Evolutionary conservation across 2,329 filamentous ascomycete species (phyloP).

Genomic region (Amylocarpus encephaloides): DNA sequence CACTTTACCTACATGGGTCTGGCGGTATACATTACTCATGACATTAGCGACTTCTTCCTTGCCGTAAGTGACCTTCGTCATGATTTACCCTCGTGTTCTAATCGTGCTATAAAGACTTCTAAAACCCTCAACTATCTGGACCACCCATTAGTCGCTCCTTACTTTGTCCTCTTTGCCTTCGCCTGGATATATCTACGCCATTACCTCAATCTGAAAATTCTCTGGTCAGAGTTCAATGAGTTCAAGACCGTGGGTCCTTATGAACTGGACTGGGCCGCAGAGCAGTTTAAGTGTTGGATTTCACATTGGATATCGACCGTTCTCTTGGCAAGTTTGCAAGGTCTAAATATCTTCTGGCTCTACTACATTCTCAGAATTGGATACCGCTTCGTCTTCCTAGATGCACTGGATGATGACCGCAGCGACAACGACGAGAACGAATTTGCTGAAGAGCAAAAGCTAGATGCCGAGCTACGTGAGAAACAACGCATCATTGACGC

Average conservation of each 20-base stretch:
- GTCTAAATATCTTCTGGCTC: constrained; percentile 76
- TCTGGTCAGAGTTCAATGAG: constrained; percentile 68
- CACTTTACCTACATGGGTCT: constrained; percentile 95
- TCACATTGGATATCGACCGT: constrained; percentile 60
- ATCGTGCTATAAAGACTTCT: constrained; percentile 55
- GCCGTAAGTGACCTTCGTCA: constrained; percentile 54
- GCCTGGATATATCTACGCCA: constrained; percentile 90
- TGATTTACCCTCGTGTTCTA: not conserved
- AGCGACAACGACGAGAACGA: constrained; percentile 59
- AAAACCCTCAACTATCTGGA: constrained; percentile 91
- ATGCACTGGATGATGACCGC: constrained; percentile 61
- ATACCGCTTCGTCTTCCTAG: constrained; percentile 59
- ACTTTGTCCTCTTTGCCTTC: constrained; percentile 75
- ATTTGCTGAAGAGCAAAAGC: constrained; percentile 3
- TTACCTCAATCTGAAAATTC: constrained; percentile 71
- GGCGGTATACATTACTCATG: constrained; percentile 89
- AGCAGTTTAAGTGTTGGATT: constrained; percentile 72
- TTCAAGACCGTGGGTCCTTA: constrained; percentile 70
- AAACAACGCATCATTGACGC: not conserved
- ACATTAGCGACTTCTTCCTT: constrained; percentile 92
- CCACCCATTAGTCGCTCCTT: constrained; percentile 68
- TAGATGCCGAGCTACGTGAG: constrained; percentile 1
- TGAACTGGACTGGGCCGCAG: constrained; percentile 67
- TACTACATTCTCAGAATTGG: constrained; percentile 71
- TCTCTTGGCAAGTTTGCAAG: constrained; percentile 62